These are phyloP conservation scores for Austroboletus novae-zelandiae DNA, from an alignment of 1,284 basidiomycete genomes.

Conservation along the genomic window DNA sequence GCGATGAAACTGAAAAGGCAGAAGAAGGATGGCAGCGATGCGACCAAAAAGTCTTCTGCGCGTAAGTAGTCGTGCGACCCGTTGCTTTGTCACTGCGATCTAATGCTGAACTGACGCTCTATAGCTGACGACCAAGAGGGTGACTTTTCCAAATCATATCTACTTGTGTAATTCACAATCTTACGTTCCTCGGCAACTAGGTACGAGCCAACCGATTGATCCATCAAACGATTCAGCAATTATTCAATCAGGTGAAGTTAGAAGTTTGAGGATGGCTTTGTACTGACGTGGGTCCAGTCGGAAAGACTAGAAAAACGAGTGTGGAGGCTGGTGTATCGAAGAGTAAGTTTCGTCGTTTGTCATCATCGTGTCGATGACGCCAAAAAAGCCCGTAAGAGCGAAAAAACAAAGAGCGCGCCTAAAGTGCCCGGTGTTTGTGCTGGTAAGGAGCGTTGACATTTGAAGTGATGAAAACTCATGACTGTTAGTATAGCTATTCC, in stretches of 20 bases:
- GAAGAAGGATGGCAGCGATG: conserved; percentile 8
- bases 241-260: conserved; percentile 13
- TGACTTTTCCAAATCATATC: conserved; percentile 1
- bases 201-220: not conserved
- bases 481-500: conserved; percentile 27
- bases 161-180: not conserved
- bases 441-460: conserved; percentile 18
- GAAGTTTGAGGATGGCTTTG: not conserved
- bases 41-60: conserved; percentile 3
- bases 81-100: not conserved
- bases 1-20: conserved; percentile 1
- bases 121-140: conserved; percentile 11
- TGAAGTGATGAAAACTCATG: conserved; percentile 15
- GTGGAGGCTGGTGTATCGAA: not conserved
- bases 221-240: not conserved
- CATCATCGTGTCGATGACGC: conserved; percentile 9
- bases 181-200: conserved; percentile 7
- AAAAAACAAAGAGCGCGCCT: not conserved
- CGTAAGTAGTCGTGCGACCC: conserved; percentile 9
- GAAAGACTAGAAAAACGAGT: not conserved
- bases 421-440: conserved; percentile 14
- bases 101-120: not conserved
- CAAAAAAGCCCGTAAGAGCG: conserved; percentile 8
- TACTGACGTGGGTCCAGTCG: conserved; percentile 6
- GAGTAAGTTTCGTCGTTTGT: conserved; percentile 12